Base-by-base conservation (phyloP, 2,329 filamentous ascomycete genomes). In the Aspergillus nomiae region DNA sequence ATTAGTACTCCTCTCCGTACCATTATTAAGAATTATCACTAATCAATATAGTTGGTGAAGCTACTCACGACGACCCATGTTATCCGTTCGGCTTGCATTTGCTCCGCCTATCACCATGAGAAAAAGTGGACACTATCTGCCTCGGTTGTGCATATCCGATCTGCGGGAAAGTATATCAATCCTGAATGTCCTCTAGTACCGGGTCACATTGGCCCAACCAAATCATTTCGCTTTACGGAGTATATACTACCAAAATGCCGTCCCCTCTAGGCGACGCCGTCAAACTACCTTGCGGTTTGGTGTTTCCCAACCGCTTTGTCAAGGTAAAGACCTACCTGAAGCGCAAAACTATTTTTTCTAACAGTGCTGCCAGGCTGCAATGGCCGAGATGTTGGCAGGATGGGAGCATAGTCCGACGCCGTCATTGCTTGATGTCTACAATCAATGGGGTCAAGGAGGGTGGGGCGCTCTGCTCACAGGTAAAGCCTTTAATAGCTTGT, bases 251-350 rank as follows among this genome's bases (percentile, higher is more conserved):
- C 51, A 53, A 11, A 14, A 69, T 70, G 65, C 7, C 73, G 46
- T 71, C 71, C 11, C 63, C 70, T 30, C 63, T 82, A 11, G 69
- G 73, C 59, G 74, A 82, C 32, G 79, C 84, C 0, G 69, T 86
- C 19, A 84, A 80, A 43, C 78, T 87, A 1, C 82, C 83, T 64
- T 86, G 84, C 70, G 86, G 86, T 1, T 77, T 89, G 30, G 80
- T 77, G 0, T 71, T 88, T 3, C 83, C 84, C 3, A 88, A 88
- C 68, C 82, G 86, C 6, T 77, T 89, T 1, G 78, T 73, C 56
- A 83, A 82, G 72, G 75, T 76, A 62, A 16, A 56, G 21, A 57
- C n/a, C 53, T 28, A 24, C 26, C 8, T 19, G 12, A 24, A 1
- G 21, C 12, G 3, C 51, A 38, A 38, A 32, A n/a, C 51, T 5